phyloP scores from a whole-genome alignment of 805 yeast genomes.

The Millerozyma miso region DNA sequence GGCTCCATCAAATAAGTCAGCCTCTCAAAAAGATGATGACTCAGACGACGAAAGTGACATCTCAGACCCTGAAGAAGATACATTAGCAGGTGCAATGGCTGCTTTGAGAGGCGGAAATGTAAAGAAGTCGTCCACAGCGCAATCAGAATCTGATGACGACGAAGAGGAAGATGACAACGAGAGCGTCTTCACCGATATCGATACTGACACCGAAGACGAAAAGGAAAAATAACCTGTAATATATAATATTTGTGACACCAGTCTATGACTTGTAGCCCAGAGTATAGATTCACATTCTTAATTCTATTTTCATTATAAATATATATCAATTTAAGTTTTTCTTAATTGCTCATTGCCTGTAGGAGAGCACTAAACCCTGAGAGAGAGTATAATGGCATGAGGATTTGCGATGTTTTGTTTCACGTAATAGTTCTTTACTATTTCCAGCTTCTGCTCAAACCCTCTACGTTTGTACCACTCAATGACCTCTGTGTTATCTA shows the following conservation, averaged over 20 bases:
- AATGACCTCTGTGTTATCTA: conserved; percentile 35
- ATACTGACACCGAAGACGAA: conserved; percentile 44
- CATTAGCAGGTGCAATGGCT: conserved; percentile 72
- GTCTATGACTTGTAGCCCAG: not conserved
- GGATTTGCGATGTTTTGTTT: conserved; percentile 42
- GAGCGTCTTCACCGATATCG: conserved; percentile 41
- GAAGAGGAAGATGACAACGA: conserved; percentile 37
- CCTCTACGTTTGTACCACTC: conserved; percentile 53
- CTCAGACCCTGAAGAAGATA: conserved; percentile 70
- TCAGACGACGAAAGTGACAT: conserved; percentile 51
- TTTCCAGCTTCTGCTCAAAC: conserved; percentile 32
- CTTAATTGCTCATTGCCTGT: not conserved
- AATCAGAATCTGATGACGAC: conserved; percentile 27
- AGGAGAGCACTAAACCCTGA: conserved; percentile 18
- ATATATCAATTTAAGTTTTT: not conserved
- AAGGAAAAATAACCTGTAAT: conserved; percentile 15
- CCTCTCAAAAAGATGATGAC: conserved; percentile 28
- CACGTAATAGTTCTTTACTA: conserved; percentile 45
- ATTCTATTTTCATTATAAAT: not conserved
- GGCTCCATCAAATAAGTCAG: conserved; percentile 11
- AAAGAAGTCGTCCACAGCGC: conserved; percentile 25
- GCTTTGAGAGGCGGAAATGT: conserved; percentile 61
- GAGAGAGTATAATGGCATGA: conserved; percentile 42
- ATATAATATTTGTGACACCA: conserved; percentile 2
- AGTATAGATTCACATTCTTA: not conserved